These are phyloP conservation scores for Pochonia chlamydosporia DNA, from an alignment of 2,329 filamentous ascomycete genomes.

Conservation along the genomic window DNA sequence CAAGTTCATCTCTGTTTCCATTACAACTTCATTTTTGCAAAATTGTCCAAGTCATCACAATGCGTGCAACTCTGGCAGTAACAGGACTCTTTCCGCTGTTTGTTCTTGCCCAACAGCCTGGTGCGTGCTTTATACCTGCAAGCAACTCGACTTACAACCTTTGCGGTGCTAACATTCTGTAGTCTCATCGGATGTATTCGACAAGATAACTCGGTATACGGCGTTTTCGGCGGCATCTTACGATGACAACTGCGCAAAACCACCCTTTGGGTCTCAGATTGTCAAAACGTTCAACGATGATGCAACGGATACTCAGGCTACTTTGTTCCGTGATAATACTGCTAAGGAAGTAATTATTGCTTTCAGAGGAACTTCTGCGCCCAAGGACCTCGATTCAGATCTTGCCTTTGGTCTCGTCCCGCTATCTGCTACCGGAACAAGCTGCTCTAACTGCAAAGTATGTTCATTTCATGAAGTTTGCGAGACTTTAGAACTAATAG, in stretches of 20 bases:
- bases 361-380: constrained; percentile 3
- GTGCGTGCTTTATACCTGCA: not conserved
- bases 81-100: too few species aligned
- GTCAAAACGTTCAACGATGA: constrained; percentile 3
- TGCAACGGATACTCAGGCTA: not conserved
- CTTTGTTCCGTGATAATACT: constrained; percentile 2
- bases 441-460: constrained; percentile 4
- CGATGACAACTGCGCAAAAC: not conserved
- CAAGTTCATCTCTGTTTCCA: too few species aligned
- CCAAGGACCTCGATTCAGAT: constrained; percentile 1
- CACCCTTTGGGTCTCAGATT: not conserved
- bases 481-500: too few species aligned
- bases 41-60: too few species aligned
- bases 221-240: constrained; percentile 1
- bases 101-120: not conserved
- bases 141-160: not conserved
- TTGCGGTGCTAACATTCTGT: not conserved
- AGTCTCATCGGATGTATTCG: constrained; percentile 4
- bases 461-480: not conserved
- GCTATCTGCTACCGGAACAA: constrained; percentile 1
- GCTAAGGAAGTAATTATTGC: constrained; percentile 4
- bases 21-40: too few species aligned
- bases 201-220: constrained; percentile 2
- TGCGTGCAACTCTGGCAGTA: too few species aligned
- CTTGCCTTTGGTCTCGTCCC: constrained; percentile 2